A percentile compares a stretch with the other conserved stretches of the same genome.
Conservation (phyloP, 306 rosid species). For the Vigna radiata region DNA sequence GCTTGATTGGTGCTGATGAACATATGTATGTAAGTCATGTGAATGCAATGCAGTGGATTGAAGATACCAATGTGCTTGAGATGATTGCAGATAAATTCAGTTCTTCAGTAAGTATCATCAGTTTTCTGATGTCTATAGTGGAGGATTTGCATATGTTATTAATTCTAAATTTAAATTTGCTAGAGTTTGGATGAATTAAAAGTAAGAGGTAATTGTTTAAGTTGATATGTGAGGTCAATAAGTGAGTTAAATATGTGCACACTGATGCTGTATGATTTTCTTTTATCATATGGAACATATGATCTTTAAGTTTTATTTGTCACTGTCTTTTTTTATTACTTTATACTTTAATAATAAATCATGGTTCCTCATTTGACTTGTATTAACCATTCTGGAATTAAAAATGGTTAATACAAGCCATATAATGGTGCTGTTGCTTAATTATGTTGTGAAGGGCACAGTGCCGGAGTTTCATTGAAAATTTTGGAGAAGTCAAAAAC, state of each 20-base stretch:
- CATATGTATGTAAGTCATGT: slow-evolving; percentile 81
- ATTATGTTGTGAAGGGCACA: neutral
- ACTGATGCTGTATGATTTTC: slow-evolving; percentile 8
- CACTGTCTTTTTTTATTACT: neutral
- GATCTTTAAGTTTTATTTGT: too few species aligned
- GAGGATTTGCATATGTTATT: slow-evolving; percentile 26
- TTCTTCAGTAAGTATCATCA: slow-evolving; percentile 77
- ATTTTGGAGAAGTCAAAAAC: too few species aligned
- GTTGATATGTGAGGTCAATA: neutral
- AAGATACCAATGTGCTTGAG: slow-evolving; percentile 87
- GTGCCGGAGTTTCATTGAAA: neutral
- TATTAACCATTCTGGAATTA: neutral
- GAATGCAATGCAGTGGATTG: slow-evolving; percentile 95
- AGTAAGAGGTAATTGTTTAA: neutral
- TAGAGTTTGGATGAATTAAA: slow-evolving; percentile 13
- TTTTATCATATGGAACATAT: neutral
- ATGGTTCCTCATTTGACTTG: neutral
- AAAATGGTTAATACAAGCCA: neutral
- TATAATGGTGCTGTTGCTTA: neutral
- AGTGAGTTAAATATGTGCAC: neutral
- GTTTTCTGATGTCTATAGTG: slow-evolving; percentile 9
- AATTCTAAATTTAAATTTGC: neutral
- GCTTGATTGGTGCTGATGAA: slow-evolving; percentile 97
- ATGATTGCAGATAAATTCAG: slow-evolving; percentile 97
- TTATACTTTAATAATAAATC: neutral